Evolutionary conservation across 495 filamentous ascomycete genomes (phyloP).

Genomic region (Neurospora sp.): DNA sequence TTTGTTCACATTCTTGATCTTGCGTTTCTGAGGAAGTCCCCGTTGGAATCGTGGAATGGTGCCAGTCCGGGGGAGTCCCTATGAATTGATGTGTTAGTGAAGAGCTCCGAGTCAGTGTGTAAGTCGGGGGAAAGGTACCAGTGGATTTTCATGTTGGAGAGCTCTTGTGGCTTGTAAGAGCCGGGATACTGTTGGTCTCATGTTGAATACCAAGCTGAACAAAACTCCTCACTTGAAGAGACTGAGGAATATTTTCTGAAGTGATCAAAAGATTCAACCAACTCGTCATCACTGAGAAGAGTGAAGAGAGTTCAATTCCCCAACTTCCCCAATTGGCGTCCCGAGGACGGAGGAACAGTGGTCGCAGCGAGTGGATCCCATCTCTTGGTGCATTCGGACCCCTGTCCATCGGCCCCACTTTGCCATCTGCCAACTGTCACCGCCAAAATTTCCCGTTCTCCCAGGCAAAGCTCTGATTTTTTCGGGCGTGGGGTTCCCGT

Average conservation of each 20-base stretch:
- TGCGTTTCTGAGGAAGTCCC: slow-evolving; percentile 69
- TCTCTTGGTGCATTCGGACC: not conserved
- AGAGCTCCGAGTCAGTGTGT: not conserved
- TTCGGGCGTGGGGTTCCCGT: slow-evolving; percentile 14
- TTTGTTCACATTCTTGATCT: slow-evolving; percentile 72
- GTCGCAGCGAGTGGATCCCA: not conserved
- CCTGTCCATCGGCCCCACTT: not conserved
- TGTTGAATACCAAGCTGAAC: slow-evolving; percentile 10
- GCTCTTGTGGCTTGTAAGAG: slow-evolving; percentile 54
- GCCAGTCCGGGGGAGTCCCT: slow-evolving; percentile 77
- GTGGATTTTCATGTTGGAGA: slow-evolving; percentile 82
- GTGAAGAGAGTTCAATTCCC: not conserved
- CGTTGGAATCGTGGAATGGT: slow-evolving; percentile 73
- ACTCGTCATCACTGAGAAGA: not conserved
- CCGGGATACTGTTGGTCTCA: slow-evolving; percentile 36
- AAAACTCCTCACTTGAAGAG: not conserved
- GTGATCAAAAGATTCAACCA: not conserved
- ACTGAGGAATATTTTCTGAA: not conserved
- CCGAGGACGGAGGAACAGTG: not conserved
- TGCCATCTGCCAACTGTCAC: slow-evolving; percentile 30
- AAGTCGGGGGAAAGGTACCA: slow-evolving; percentile 42
- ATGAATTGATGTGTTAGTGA: slow-evolving; percentile 3
- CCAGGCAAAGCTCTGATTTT: slow-evolving; percentile 12
- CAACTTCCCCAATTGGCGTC: not conserved
- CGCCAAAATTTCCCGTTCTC: slow-evolving; percentile 36